phyloP scores from a whole-genome alignment of 306 rosid genomes.

The Lablab purpureus region DNA sequence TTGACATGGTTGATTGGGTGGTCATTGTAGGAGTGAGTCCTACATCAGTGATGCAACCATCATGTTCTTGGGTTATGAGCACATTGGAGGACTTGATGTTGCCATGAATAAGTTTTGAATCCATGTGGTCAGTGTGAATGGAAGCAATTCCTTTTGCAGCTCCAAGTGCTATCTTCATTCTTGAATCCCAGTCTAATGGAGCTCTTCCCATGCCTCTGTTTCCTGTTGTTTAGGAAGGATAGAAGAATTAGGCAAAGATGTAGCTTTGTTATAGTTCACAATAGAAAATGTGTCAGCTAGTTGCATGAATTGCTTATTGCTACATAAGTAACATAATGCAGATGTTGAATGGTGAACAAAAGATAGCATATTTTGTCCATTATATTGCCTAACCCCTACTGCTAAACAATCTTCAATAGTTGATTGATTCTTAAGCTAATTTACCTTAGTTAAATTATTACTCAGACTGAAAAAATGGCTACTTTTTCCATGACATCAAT shows the following conservation, averaged over 20 bases:
- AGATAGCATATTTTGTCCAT: conserved; percentile 1
- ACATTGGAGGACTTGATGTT: conserved; percentile 76
- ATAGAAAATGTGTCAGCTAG: neutral
- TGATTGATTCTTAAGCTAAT: neutral
- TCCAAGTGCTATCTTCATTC: conserved; percentile 66
- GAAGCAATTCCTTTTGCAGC: conserved; percentile 67
- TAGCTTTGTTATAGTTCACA: conserved; percentile 2
- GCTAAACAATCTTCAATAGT: neutral
- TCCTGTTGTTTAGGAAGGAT: conserved; percentile 47
- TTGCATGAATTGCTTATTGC: conserved; percentile 13
- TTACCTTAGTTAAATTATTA: neutral
- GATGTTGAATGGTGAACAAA: neutral
- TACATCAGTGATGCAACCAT: conserved; percentile 63
- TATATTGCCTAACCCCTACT: conserved; percentile 7
- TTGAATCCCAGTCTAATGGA: conserved; percentile 67
- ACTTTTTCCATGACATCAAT: conserved; percentile 9
- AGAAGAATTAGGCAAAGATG: conserved; percentile 31
- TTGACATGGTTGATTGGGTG: conserved; percentile 53
- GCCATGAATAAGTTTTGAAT: conserved; percentile 60
- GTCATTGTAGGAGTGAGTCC: conserved; percentile 64
- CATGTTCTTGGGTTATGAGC: conserved; percentile 62
- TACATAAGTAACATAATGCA: conserved; percentile 6
- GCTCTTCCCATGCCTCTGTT: conserved; percentile 57
- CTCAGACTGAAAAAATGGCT: neutral
- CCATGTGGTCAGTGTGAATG: conserved; percentile 57